Percentiles rank a stretch among this genome's conserved stretches.
Conservation (phyloP, 2,329 filamentous ascomycete species). For the Podosphaera xanthii region DNA sequence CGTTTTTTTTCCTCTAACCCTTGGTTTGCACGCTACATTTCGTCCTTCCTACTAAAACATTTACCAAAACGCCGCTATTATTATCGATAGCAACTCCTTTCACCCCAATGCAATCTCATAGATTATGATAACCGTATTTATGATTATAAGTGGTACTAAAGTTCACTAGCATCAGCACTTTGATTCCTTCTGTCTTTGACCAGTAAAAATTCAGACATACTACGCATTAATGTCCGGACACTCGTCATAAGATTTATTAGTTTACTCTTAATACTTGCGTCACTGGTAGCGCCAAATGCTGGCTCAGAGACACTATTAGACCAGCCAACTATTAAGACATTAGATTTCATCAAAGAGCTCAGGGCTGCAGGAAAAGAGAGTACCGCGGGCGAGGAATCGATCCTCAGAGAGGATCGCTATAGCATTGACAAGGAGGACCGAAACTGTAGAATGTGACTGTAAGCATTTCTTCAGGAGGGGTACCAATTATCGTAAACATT, state of each 20-base stretch:
- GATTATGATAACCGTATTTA: constrained; percentile 63
- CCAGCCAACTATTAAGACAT: constrained; percentile 45
- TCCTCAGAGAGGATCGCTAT: constrained; percentile 88
- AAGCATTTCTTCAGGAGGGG: background rate
- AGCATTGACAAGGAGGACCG: constrained; percentile 76
- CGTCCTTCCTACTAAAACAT: too few species aligned
- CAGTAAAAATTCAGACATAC: constrained; percentile 29
- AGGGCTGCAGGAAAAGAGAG: constrained; percentile 11
- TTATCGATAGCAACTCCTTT: background rate
- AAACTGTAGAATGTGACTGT: constrained; percentile 26
- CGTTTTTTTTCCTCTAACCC: too few species aligned
- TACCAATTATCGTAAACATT: too few species aligned
- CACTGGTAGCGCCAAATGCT: constrained; percentile 45
- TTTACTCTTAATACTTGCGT: constrained; percentile 65
- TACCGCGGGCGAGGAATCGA: constrained; percentile 66
- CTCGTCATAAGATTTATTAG: constrained; percentile 76
- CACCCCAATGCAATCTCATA: constrained; percentile 60
- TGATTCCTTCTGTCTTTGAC: constrained; percentile 1
- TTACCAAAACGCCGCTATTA: background rate
- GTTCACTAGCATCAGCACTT: background rate
- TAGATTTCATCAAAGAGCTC: background rate
- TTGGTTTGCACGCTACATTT: too few species aligned
- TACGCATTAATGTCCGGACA: constrained; percentile 78
- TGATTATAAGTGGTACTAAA: constrained; percentile 60
- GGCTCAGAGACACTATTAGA: constrained; percentile 45